Base-by-base conservation (phyloP, 2,329 filamentous ascomycete species). In the Pezicula carpinea region DNA sequence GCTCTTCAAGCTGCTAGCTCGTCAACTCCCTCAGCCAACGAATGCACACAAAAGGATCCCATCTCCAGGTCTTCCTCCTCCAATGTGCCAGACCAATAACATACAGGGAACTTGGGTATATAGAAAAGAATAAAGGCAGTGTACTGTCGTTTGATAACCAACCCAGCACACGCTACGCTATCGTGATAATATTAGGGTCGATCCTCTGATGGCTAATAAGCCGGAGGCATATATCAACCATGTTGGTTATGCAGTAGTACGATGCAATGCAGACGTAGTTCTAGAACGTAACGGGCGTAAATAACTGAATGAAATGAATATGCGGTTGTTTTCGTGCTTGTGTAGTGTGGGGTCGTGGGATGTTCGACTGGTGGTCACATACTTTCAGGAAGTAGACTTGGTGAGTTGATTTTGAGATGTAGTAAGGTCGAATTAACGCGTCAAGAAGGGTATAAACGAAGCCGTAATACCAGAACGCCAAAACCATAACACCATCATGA, bases 91-190 rank as follows among this genome's bases (percentile, higher is more conserved):
- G 26, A 29, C 33, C 22, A 40, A 23, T 40, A 40, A 18, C 38
- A 29, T 40, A 26, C 22, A 38, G 59, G 56, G 54, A 60, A 60
- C 52, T 48, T 54, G 59, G 59, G 59, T 61, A 62, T 62, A 62
- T 59, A 56, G 49, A 60, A 59, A 50, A 46, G 43, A 46, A 52
- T 52, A 53, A 53, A 43, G 35, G 34, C 36, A 31, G 39, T 49
- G 41, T 44, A 47, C 19, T 32, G 32, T 29, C 17, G 47, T 52
- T 46, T 7, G 43, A 38, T 39, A 47, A 48, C 44, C 38, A 31
- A 38, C 46, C 36, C 44, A 43, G 39, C 33, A 35, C 33, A 33
- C 31, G 33, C 29, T 39, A 47, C 39, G 45, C 46, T 42, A 46
- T 53, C 44, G 42, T 46, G 36, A 41, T 41, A 29, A 18, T 52